phyloP scores from a whole-genome alignment of 2,329 filamentous ascomycete species.

The Aspergillus intermedius region DNA sequence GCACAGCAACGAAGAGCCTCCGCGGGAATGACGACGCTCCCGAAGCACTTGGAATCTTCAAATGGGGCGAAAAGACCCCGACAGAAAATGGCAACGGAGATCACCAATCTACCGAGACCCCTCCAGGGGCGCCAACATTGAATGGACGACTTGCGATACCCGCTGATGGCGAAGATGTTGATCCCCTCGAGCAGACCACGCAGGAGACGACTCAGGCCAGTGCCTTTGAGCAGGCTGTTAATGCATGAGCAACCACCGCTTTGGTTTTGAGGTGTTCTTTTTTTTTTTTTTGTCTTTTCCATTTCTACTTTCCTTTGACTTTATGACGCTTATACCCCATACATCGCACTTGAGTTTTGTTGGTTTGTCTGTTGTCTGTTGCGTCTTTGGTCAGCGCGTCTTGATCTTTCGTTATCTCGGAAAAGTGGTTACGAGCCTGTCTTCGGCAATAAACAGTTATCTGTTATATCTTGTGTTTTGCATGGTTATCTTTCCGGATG shows the following conservation, averaged over 20 bases:
- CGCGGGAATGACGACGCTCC: constrained; percentile 18
- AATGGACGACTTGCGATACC: constrained; percentile 1
- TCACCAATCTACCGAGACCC: not conserved
- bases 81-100: constrained; percentile 3
- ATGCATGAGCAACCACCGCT: constrained; percentile 14
- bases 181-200: constrained; percentile 4
- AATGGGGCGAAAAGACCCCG: constrained; percentile 1
- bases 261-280: constrained; percentile 1
- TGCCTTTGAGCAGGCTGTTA: constrained; percentile 21
- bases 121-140: not conserved
- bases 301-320: not conserved
- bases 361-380: constrained; percentile 1
- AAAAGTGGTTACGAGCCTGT: not conserved
- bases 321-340: constrained; percentile 9
- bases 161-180: constrained; percentile 5
- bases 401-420: not conserved
- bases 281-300: constrained; percentile 1
- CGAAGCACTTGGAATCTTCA: constrained; percentile 6
- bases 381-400: not conserved
- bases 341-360: constrained; percentile 3
- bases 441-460: not conserved
- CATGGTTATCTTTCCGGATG: too few relatives aligned
- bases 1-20: constrained; percentile 57
- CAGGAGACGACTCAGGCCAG: constrained; percentile 15
- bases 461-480: not conserved